Base-by-base conservation (phyloP, 805 yeast genomes). In the Schwanniomyces pseudopolymorphus region DNA sequence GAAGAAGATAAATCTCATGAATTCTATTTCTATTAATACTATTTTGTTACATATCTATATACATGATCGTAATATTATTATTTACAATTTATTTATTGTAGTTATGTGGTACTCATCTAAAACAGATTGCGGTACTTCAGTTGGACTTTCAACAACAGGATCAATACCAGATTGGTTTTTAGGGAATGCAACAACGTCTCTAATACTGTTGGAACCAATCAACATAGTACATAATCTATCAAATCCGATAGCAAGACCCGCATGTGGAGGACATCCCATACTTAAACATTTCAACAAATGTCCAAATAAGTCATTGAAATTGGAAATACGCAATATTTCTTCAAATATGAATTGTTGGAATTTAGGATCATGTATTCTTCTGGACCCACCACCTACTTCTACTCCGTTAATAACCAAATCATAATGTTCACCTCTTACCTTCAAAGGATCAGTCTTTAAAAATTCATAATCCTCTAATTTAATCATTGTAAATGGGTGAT, bases 251-350 rank as follows among this genome's bases (percentile, higher is more conserved):
- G 99, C 99, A 33, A 94, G 73, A 0, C 99, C 99, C 2, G 97
- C 97, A 67, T 94, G 99, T 0, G 99, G 99, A 1, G 99, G 99
- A 59, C 98, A 89, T 1, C 99, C 99, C 69, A 87, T 81, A 20
- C 80, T 80, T 45, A 94, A 79, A 0, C 97, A 97, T 35, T 75
- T 71, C 26, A 94, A 71, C 35, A 94, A 72, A 66, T 94, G 99
- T 0, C 96, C 96, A 70, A 94, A 94, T 7, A 89, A 69, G 28
- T 63, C 60, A 39, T 83, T 75, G 22, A 87, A 78, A 51, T 88
- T 69, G 1, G 59, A 41, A 10, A 94, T 84, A 6, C 76, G 66
- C 25, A 94, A 72, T 9, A 92, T 73, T 20, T 81, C 64, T 39
- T 83, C 70, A 55, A 94, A 83, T 4, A 94, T 78, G 60, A 72